Conservation (phyloP, 1,284 basidiomycete genomes). For the Trichosporon sp. region DNA sequence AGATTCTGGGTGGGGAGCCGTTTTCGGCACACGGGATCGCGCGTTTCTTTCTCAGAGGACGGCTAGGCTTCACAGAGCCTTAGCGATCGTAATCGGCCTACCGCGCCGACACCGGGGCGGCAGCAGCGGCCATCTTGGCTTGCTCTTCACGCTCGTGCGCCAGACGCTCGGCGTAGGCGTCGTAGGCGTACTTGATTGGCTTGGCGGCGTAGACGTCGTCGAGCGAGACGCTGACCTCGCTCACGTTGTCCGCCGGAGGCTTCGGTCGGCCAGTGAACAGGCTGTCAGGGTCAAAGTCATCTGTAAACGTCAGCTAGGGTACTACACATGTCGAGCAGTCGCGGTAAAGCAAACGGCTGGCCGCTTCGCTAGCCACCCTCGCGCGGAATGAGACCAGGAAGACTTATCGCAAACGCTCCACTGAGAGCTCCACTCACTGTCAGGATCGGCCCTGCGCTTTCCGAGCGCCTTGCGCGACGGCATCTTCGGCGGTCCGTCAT, state of each 20-base stretch:
- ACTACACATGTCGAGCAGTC: background rate
- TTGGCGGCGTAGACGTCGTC: conserved; percentile 32
- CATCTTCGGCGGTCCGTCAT: conserved; percentile 24
- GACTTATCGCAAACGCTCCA: too few relatives aligned
- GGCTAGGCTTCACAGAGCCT: too few relatives aligned
- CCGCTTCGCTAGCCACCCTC: too few relatives aligned
- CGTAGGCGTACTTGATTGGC: conserved; percentile 44
- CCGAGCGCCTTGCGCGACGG: conserved; percentile 46
- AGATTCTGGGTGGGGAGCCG: too few relatives aligned
- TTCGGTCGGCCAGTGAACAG: conserved; percentile 26
- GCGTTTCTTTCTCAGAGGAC: too few relatives aligned
- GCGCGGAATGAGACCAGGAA: too few relatives aligned
- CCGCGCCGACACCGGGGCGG: background rate
- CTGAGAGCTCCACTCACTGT: conserved; percentile 38
- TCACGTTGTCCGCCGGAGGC: conserved; percentile 15
- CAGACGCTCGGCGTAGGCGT: conserved; percentile 44
- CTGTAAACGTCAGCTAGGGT: background rate
- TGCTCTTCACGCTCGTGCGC: conserved; percentile 3
- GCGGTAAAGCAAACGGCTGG: too few relatives aligned
- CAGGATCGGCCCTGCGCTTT: conserved; percentile 38
- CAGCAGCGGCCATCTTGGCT: background rate
- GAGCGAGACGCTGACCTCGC: conserved; percentile 29
- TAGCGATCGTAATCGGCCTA: background rate
- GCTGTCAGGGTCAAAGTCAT: conserved; percentile 44
- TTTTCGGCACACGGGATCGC: too few relatives aligned